These are phyloP conservation scores for Cutaneotrichosporon dermatis DNA, from an alignment of 1,284 basidiomycete genomes.

Conservation along the genomic window DNA sequence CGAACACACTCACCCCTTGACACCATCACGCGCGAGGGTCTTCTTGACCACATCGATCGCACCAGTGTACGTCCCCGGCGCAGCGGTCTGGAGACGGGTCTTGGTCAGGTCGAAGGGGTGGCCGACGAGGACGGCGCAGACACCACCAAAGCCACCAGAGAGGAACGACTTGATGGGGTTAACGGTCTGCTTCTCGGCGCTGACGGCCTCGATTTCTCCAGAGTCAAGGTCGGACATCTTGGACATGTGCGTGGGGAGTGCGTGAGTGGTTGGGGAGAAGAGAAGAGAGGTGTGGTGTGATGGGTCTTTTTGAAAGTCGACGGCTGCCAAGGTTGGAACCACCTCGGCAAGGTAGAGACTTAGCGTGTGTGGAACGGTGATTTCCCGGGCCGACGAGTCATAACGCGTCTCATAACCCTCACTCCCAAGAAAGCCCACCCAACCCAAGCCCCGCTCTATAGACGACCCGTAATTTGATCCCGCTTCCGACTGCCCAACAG, in stretches of 20 bases:
- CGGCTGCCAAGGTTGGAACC: too few species aligned
- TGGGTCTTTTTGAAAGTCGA: too few species aligned
- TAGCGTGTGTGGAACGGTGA: too few species aligned
- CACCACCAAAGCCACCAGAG: slow-evolving; percentile 85
- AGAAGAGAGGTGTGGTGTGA: too few species aligned
- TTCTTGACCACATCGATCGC: slow-evolving; percentile 90
- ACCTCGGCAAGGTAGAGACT: too few species aligned
- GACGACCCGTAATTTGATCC: too few species aligned
- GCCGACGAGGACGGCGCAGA: slow-evolving; percentile 56
- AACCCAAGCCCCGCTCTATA: too few species aligned
- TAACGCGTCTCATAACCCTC: too few species aligned
- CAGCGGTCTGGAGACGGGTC: slow-evolving; percentile 90
- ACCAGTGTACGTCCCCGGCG: slow-evolving; percentile 84
- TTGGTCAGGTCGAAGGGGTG: slow-evolving; percentile 98
- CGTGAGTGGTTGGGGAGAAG: too few species aligned
- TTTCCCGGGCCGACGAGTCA: too few species aligned
- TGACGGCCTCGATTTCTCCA: slow-evolving; percentile 28
- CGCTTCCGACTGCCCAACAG: too few species aligned
- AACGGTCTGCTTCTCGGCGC: slow-evolving; percentile 32
- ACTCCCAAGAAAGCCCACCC: too few species aligned
- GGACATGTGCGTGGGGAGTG: background rate
- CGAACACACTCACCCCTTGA: slow-evolving; percentile 64
- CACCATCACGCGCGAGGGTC: slow-evolving; percentile 81
- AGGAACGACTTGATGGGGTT: slow-evolving; percentile 70
- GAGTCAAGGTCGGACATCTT: slow-evolving; percentile 34